phyloP scores from a whole-genome alignment of 345 rosid species.

The Syzygium grande region DNA sequence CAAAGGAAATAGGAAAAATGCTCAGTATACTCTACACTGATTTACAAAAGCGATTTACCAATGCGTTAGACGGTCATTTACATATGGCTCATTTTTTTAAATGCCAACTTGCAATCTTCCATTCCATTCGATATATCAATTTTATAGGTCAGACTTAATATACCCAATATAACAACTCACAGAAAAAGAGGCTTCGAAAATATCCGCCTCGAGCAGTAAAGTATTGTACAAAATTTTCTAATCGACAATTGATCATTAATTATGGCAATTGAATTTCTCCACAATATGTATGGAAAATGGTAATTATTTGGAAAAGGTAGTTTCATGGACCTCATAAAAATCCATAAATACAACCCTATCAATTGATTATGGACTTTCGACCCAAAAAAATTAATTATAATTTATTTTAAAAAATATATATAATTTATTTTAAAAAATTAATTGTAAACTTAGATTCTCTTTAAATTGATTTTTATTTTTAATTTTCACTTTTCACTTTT shows the following conservation, averaged over 20 bases:
- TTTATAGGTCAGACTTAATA: background rate
- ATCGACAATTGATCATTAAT: background rate
- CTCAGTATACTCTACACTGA: background rate
- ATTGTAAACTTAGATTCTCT: background rate
- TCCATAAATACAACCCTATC: background rate
- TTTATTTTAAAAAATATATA: no score
- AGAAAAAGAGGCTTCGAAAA: background rate
- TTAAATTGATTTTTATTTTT: background rate
- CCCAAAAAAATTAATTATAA: no score
- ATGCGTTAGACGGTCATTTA: background rate
- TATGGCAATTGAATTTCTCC: background rate
- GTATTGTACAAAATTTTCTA: background rate
- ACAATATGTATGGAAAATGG: background rate
- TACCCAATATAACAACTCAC: background rate
- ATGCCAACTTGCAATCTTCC: background rate
- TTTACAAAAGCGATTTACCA: background rate
- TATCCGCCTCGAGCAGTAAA: background rate
- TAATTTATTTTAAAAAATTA: background rate
- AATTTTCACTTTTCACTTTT: background rate
- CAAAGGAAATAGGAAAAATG: background rate
- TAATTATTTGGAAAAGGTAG: background rate
- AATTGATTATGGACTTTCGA: background rate
- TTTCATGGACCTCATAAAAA: background rate
- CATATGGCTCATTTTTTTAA: background rate
- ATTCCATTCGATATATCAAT: background rate